Evolutionary conservation across 139 green algal genomes (phyloP).

Genomic region (Nannochloris sp.): DNA sequence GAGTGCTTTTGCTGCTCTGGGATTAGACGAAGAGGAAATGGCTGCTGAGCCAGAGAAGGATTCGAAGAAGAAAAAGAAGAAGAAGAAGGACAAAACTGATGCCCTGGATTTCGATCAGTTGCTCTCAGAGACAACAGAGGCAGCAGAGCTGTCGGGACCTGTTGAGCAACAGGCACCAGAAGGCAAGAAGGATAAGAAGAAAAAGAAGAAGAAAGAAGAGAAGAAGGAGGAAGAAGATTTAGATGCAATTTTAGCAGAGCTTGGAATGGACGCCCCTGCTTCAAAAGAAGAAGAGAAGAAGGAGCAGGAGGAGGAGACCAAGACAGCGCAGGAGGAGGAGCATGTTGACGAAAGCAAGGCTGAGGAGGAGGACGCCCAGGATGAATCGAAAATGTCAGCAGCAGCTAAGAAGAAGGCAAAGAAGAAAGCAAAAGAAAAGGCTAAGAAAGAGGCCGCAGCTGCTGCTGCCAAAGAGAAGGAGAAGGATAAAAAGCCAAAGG

Average conservation of each 20-base stretch:
- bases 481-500: slow-evolving; percentile 41
- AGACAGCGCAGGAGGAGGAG: slow-evolving; percentile 15
- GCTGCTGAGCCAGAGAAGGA: slow-evolving; percentile 20
- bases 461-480: slow-evolving; percentile 22
- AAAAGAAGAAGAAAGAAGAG: slow-evolving; percentile 54
- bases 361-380: slow-evolving; percentile 16
- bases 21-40: slow-evolving; percentile 18
- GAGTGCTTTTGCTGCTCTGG: slow-evolving; percentile 49
- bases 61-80: slow-evolving; percentile 38
- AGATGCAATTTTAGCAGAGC: slow-evolving; percentile 55
- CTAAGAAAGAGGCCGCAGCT: slow-evolving; percentile 29
- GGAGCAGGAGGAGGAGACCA: slow-evolving; percentile 13
- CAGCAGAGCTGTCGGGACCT: background rate
- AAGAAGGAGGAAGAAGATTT: slow-evolving; percentile 57
- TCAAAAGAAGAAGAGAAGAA: slow-evolving; percentile 10
- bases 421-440: slow-evolving; percentile 59
- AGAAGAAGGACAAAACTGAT: slow-evolving; percentile 41
- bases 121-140: slow-evolving; percentile 31
- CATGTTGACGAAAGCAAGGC: slow-evolving; percentile 9
- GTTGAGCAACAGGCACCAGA: background rate
- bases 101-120: slow-evolving; percentile 62
- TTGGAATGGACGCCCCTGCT: slow-evolving; percentile 22
- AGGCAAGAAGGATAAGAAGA: slow-evolving; percentile 25
- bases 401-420: slow-evolving; percentile 44
- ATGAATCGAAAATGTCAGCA: slow-evolving; percentile 34